Evolutionary conservation across 257 asterid genomes (phyloP).

Genomic region (Przewalskia tangutica): DNA sequence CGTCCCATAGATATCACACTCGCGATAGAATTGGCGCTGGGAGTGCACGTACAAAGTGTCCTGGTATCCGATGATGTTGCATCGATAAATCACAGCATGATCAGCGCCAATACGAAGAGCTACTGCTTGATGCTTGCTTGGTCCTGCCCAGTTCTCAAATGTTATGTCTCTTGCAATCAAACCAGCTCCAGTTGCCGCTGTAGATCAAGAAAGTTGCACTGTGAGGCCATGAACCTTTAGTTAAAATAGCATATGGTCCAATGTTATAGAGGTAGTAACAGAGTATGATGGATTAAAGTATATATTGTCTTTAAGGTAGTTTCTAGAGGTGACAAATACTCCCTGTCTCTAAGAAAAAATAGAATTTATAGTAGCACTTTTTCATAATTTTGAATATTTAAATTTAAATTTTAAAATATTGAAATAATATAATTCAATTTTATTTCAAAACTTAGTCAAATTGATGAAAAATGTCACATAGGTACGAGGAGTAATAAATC

Average conservation of each 20-base stretch:
- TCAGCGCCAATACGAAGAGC: slow-evolving; percentile 93
- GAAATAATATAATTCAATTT: not conserved
- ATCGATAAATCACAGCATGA: slow-evolving; percentile 74
- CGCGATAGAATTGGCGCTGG: slow-evolving; percentile 78
- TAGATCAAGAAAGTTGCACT: not conserved
- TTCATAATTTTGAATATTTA: not conserved
- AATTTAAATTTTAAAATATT: not conserved
- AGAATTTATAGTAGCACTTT: not conserved
- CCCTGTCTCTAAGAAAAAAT: not conserved
- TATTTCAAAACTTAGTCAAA: not conserved
- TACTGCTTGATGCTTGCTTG: slow-evolving; percentile 87
- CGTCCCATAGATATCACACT: slow-evolving; percentile 82
- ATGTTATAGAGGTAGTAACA: not conserved
- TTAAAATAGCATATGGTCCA: not conserved
- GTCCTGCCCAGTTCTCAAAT: slow-evolving; percentile 86
- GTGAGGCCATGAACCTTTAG: not conserved
- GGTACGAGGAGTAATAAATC: not conserved
- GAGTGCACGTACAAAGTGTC: slow-evolving; percentile 84
- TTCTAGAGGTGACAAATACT: not conserved
- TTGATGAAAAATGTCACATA: not conserved
- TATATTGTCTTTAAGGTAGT: not conserved
- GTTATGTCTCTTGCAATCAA: slow-evolving; percentile 83
- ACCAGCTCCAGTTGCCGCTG: slow-evolving; percentile 93
- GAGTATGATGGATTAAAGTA: not conserved
- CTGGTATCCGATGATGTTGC: slow-evolving; percentile 81